phyloP scores from a whole-genome alignment of 1,284 basidiomycete genomes.

The Boletus mariae region DNA sequence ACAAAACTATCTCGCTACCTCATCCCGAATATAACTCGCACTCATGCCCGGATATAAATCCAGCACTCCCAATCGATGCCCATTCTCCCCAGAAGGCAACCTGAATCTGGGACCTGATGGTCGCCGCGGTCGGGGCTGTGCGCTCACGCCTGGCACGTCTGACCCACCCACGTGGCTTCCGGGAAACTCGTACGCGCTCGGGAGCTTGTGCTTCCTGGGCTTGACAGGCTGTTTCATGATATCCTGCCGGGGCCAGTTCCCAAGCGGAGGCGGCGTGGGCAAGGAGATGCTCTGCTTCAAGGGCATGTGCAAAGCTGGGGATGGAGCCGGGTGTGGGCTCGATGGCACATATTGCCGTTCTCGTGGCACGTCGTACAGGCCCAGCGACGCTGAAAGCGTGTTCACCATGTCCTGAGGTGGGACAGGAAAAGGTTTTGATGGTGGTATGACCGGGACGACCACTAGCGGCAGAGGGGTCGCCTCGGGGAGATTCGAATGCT shows the following conservation, averaged over 20 bases:
- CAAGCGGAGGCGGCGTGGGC: conserved; percentile 46
- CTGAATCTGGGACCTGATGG: conserved; percentile 35
- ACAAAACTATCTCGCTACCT: not conserved
- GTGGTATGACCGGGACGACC: conserved; percentile 2
- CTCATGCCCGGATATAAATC: conserved; percentile 31
- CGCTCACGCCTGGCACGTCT: conserved; percentile 8
- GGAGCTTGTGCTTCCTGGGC: conserved; percentile 27
- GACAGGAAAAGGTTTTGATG: conserved; percentile 9
- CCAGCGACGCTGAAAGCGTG: conserved; percentile 8
- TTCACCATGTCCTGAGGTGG: conserved; percentile 2
- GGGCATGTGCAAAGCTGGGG: conserved; percentile 20
- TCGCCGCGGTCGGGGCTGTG: conserved; percentile 36
- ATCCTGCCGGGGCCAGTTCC: conserved; percentile 54
- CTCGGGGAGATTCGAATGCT: conserved; percentile 26
- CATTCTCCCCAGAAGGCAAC: conserved; percentile 25
- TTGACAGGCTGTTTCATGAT: conserved; percentile 38
- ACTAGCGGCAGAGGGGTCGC: conserved; percentile 20
- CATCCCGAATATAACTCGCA: conserved; percentile 4
- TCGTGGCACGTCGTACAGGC: conserved; percentile 7
- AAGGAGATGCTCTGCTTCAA: conserved; percentile 9
- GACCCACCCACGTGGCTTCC: not conserved
- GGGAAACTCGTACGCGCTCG: conserved; percentile 25
- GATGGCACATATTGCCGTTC: conserved; percentile 9
- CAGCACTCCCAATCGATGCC: conserved; percentile 32
- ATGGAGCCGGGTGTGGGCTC: conserved; percentile 33